phyloP scores from a whole-genome alignment of 2,329 filamentous ascomycete species.

The Fusarium phyllophilum region DNA sequence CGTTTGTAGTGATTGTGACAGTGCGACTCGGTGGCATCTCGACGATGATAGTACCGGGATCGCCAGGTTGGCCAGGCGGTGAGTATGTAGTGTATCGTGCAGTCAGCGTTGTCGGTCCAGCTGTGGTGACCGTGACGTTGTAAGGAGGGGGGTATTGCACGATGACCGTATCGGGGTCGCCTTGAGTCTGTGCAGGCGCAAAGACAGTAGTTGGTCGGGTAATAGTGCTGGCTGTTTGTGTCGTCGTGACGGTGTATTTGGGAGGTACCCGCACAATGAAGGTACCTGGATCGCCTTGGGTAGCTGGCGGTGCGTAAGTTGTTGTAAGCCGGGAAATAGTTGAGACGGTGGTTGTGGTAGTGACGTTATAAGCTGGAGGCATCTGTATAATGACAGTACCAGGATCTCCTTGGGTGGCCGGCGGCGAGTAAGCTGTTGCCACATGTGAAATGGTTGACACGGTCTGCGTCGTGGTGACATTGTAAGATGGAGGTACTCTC shows the following conservation, averaged over 20 bases:
- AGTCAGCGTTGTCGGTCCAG: conserved; percentile 18
- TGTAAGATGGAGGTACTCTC: not conserved
- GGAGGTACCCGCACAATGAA: not conserved
- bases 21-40: conserved; percentile 15
- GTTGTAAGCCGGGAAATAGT: conserved; percentile 3
- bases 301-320: not conserved
- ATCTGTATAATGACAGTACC: conserved; percentile 13
- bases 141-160: conserved; percentile 18
- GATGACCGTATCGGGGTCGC: conserved; percentile 23
- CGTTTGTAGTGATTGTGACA: conserved; percentile 21
- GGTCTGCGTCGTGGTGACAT: conserved; percentile 1
- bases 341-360: not conserved
- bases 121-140: conserved; percentile 18
- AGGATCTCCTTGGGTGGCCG: not conserved
- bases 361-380: conserved; percentile 5
- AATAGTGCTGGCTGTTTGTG: not conserved
- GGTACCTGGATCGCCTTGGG: conserved; percentile 8
- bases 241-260: conserved; percentile 5
- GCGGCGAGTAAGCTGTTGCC: not conserved
- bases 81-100: conserved; percentile 17
- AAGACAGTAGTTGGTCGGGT: not conserved
- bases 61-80: conserved; percentile 9
- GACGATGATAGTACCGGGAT: conserved; percentile 21
- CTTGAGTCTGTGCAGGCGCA: not conserved
- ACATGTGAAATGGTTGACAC: not conserved